Evolutionary conservation across 164 flowering plant genomes (phyloP).

Genomic region (Platanus orientalis): DNA sequence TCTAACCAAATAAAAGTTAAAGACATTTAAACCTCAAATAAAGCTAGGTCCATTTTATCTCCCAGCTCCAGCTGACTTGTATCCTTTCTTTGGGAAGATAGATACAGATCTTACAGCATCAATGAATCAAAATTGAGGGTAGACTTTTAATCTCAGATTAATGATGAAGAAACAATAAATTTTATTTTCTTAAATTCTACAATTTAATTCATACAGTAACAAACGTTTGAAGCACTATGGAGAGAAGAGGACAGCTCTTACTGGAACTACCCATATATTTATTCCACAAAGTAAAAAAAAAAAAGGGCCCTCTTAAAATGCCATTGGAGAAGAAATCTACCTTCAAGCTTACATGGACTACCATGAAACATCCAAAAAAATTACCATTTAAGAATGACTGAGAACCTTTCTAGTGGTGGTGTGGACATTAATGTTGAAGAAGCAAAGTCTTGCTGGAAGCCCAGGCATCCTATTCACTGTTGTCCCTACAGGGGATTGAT

Average conservation of each 20-base stretch:
- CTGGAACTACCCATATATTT: background rate
- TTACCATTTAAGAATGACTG: constrained; percentile 68
- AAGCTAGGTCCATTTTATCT: no score
- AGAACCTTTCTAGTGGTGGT: constrained; percentile 73
- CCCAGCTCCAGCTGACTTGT: no score
- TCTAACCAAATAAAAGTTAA: no score
- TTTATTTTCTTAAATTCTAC: no score
- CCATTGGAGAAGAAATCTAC: background rate
- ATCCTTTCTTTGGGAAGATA: no score
- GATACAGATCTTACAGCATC: no score
- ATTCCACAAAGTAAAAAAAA: background rate
- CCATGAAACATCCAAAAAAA: background rate
- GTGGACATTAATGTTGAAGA: constrained; percentile 87
- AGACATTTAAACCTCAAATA: no score
- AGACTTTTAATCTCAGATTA: no score
- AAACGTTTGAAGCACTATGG: no score
- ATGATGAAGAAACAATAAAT: no score
- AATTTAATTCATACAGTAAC: no score
- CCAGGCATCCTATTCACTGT: constrained; percentile 99
- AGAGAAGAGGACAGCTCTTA: background rate
- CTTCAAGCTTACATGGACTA: background rate
- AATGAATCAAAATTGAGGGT: no score
- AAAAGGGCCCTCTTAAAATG: background rate
- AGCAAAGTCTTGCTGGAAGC: constrained; percentile 95
- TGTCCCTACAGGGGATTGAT: constrained; percentile 95